These are phyloP conservation scores for Protomyces gravidus DNA, from an alignment of 1,139 yeast species.

Conservation along the genomic window DNA sequence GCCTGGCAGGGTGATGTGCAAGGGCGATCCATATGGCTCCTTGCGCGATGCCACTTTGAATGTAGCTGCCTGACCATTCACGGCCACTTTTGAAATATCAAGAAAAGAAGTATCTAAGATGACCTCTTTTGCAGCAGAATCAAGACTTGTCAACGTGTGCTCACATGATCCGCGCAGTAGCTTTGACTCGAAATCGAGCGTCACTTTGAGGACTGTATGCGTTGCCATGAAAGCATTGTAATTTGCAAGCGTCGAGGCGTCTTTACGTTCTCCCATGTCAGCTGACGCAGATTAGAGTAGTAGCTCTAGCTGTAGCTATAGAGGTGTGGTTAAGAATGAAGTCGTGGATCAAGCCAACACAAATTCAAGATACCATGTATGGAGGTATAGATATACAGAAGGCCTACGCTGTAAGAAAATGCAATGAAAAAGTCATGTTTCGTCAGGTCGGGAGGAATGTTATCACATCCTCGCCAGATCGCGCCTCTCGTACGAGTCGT, in stretches of 20 bases:
- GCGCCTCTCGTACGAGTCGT: not conserved
- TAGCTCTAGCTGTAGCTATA: no score
- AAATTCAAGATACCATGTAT: no score
- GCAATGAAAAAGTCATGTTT: no score
- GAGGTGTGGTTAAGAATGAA: no score
- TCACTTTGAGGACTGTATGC: conserved; percentile 10
- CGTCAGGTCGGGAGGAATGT: no score
- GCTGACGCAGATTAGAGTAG: not conserved
- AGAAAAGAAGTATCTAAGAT: conserved; percentile 68
- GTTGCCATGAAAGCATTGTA: conserved; percentile 5
- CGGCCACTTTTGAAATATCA: conserved; percentile 46
- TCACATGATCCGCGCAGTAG: conserved; percentile 55
- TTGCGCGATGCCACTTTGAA: conserved; percentile 48
- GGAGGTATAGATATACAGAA: no score
- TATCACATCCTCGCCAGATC: not conserved
- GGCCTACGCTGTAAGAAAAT: no score
- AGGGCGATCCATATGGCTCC: conserved; percentile 66
- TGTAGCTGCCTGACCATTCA: conserved; percentile 45
- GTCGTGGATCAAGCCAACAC: no score
- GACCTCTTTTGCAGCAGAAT: conserved; percentile 41
- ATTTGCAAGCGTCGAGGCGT: conserved; percentile 22
- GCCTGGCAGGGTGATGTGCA: conserved; percentile 43
- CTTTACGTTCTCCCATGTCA: conserved; percentile 1
- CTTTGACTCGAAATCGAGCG: conserved; percentile 52
- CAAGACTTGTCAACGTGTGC: conserved; percentile 44